Base-by-base conservation (phyloP, 2,329 filamentous ascomycete species). In the Diaporthe vexans region DNA sequence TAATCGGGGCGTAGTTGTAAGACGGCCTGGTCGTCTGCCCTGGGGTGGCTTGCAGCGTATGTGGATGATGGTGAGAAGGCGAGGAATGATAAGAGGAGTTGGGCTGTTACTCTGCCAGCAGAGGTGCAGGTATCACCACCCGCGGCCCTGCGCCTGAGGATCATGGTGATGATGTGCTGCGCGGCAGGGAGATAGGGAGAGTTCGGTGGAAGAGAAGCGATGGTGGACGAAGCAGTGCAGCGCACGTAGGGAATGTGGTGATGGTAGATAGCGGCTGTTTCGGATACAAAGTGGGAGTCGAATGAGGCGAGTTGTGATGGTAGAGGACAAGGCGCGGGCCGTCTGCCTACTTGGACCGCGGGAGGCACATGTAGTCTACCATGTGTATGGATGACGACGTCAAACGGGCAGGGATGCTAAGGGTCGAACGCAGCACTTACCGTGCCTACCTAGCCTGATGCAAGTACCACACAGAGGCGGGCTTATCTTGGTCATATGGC, bases 1-100 rank as follows among this genome's bases (percentile, higher is more conserved):
- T 85, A 58, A 85, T 68, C 71, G 29, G 74, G 85, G 43, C 87
- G 81, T 61, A 83, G 82, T 46, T 86, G 85, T 24, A 90, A 78
- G 52, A 87, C 78, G 9, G 86, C 78, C 68, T 88, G 84, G 73
- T 86, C 81, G 71, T 83, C 79, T n/a, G 76, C 76, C 9, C 69
- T 69, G 63, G 80, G 74, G 76, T 75, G 79, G 75, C 81, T 77
- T 71, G 80, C 76, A 74, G 81, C 77, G 72, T 79, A 78, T 24
- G 82, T 83, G 61, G 83, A 82, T 58, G 85, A 79, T 26, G 86
- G 85, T 26, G 89, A 86, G 79, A 91, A 83, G 77, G 91, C 91
- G 71, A 95, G 88, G 83, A 94, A 91, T 33, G 91, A 92, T 76
- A 94, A 84, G 74, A 94, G 84, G 63, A 93, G 82, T 57, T 87